A percentile compares a stretch with the other conserved stretches of the same genome.
Conservation (phyloP, 2,329 filamentous ascomycete species). For the Penicillium decumbens region DNA sequence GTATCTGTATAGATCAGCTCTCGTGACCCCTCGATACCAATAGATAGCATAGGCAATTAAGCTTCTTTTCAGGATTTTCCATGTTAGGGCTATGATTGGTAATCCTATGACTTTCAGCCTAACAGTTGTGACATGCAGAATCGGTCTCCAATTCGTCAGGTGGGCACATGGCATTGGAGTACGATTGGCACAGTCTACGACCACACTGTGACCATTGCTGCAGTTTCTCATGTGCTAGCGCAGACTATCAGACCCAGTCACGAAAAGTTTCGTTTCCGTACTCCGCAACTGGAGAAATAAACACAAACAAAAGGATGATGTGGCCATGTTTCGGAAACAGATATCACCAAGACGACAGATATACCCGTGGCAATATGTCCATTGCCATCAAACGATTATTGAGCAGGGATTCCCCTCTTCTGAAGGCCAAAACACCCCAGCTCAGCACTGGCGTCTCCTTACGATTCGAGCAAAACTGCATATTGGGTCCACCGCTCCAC, state of each 20-base stretch:
- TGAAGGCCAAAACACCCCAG: neutral
- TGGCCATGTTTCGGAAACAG: neutral
- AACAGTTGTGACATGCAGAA: neutral
- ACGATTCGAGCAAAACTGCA: conserved; percentile 22
- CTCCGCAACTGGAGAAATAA: neutral
- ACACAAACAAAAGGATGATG: neutral
- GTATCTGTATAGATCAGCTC: neutral
- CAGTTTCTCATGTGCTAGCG: neutral
- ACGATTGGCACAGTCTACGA: neutral
- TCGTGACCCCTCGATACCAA: neutral
- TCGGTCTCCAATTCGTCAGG: neutral
- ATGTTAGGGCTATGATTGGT: neutral
- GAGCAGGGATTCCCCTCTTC: neutral
- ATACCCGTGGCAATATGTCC: neutral
- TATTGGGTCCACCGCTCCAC: conserved; percentile 26
- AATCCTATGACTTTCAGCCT: neutral
- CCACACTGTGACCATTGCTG: neutral
- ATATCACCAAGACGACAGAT: neutral
- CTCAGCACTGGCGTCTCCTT: neutral
- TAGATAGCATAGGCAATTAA: neutral
- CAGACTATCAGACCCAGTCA: neutral
- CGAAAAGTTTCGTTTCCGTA: neutral
- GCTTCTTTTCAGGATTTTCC: neutral
- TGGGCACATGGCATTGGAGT: neutral
- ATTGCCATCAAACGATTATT: neutral